Evolutionary conservation across 2,329 filamentous ascomycete species (phyloP).

Genomic region (Colletotrichum spinosum): DNA sequence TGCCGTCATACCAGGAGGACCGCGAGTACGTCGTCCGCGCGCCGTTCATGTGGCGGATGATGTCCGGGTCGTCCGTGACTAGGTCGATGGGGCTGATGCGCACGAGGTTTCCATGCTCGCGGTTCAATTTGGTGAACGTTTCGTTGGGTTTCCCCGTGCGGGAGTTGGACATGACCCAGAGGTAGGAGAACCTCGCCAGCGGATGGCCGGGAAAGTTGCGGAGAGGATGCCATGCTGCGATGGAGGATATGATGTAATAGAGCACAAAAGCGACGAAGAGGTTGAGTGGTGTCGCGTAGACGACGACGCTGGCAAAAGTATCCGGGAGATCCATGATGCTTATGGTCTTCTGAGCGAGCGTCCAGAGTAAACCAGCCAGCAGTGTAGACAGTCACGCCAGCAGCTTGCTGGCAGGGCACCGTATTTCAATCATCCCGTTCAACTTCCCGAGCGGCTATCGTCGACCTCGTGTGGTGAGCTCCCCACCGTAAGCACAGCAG

Average conservation of each 20-base stretch:
- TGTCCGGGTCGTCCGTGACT: slow-evolving; percentile 37
- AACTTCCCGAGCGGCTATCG: no score
- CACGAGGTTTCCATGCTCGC: slow-evolving; percentile 36
- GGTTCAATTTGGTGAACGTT: slow-evolving; percentile 25
- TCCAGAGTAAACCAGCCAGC: no score
- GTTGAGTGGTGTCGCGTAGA: slow-evolving; percentile 5
- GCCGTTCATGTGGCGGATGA: slow-evolving; percentile 33
- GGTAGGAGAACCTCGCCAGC: slow-evolving; percentile 33
- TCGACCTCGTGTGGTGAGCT: no score
- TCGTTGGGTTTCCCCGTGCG: slow-evolving; percentile 23
- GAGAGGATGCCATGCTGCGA: slow-evolving; percentile 43
- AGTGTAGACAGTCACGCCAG: no score
- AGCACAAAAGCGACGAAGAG: slow-evolving; percentile 24
- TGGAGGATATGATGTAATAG: slow-evolving; percentile 38
- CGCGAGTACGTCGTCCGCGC: slow-evolving; percentile 34
- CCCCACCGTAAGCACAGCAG: no score
- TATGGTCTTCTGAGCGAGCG: no score
- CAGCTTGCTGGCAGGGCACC: no score
- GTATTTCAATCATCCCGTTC: no score
- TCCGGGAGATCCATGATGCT: slow-evolving; percentile 19
- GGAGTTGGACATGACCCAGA: slow-evolving; percentile 33
- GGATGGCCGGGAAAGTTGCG: slow-evolving; percentile 24
- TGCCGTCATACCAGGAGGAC: slow-evolving; percentile 37
- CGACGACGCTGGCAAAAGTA: not conserved
- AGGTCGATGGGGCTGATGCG: slow-evolving; percentile 40